Percentiles rank a stretch among this genome's conserved stretches.
phyloP scores from a whole-genome alignment of 108 stramenopile genomes.

The Nitzschia sp. region DNA sequence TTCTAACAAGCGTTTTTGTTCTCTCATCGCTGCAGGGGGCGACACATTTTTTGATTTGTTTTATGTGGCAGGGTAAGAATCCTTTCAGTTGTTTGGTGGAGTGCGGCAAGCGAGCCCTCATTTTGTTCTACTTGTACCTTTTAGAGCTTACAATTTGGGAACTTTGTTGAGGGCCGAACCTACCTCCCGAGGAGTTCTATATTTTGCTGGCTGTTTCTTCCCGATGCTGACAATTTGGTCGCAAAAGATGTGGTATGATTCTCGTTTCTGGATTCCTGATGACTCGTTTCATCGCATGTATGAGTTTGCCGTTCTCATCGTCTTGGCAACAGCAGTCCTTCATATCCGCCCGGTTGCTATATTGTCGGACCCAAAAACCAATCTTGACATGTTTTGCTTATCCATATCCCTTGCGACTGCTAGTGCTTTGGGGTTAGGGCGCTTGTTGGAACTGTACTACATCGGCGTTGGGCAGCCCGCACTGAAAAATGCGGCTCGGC shows the following conservation, averaged over 20 bases:
- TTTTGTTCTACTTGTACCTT: conserved; percentile 27
- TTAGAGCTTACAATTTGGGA: conserved; percentile 60
- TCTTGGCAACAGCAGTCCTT: conserved; percentile 31
- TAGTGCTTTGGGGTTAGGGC: conserved; percentile 19
- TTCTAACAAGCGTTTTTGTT: conserved; percentile 5
- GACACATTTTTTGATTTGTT: conserved; percentile 71
- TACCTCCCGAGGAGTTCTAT: conserved; percentile 40
- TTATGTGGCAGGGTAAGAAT: conserved; percentile 47
- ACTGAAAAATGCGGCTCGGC: conserved; percentile 13
- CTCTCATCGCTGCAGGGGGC: conserved; percentile 40
- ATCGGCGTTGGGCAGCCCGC: conserved; percentile 22
- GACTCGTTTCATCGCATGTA: conserved; percentile 36
- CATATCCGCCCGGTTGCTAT: conserved; percentile 40
- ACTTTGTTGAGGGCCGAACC: conserved; percentile 31
- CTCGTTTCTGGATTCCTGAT: conserved; percentile 22
- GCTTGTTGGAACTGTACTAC: conserved; percentile 26
- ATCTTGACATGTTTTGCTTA: conserved; percentile 45
- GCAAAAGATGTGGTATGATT: conserved; percentile 37
- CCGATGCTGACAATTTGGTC: conserved; percentile 33
- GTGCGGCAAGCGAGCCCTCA: too few species aligned
- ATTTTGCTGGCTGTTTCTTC: conserved; percentile 36
- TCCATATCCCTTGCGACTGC: conserved; percentile 21
- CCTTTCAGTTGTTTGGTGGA: too few species aligned
- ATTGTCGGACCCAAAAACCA: conserved; percentile 18
- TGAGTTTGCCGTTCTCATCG: conserved; percentile 28